Evolutionary conservation across 164 flowering plant genomes (phyloP), one percentile per base, ranked within the genome.

Genomic region (Litsea cubeba): DNA sequence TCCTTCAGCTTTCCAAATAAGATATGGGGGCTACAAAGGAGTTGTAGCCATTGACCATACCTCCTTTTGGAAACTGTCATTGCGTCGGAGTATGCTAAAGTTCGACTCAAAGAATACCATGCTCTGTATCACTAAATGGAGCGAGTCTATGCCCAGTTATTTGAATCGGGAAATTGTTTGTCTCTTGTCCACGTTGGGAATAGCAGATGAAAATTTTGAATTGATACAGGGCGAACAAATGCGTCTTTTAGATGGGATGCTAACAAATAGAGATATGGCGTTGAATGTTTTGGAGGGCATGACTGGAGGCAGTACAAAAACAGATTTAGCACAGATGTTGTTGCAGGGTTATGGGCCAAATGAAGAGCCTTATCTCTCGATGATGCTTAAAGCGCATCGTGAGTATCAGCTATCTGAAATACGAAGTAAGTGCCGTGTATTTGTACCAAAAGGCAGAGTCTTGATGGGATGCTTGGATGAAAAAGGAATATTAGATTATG

Each of bases 11-110:
- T 96, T 94, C 79, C 99, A 96, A 76, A 94, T 96, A 68, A 88
- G 99, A 40, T 96, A 90, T 79, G 99, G 98, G 79, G 99, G 99
- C 67, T 92, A 91, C 76, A 96, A 96, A 81, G 99, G 99, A 26
- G 97, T 96, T 24, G 74, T 96, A 72, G 95, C 93, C 70, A 89
- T 96, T 73, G 98, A 94, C 63, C 90, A 89, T 25, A 83, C 82
- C 74, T 91, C 97, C 79, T 92, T 85, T 80, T 72, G 85, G 75
- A 96, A 96, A 84, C 84, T 96, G 58, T 88, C 97, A 17, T 75
- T 96, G 74, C 89, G 99, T 11, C 75, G 68, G 63, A 96, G 99
- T 75, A 96, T 96, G 99, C 87, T 70, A 26, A 96, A 96, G 69
- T 96, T 96, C 79, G 94, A 90, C n/a, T 96, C 98, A 4, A 75